Conservation (phyloP, 768 basidiomycete genomes). For the Zangia roseola region DNA sequence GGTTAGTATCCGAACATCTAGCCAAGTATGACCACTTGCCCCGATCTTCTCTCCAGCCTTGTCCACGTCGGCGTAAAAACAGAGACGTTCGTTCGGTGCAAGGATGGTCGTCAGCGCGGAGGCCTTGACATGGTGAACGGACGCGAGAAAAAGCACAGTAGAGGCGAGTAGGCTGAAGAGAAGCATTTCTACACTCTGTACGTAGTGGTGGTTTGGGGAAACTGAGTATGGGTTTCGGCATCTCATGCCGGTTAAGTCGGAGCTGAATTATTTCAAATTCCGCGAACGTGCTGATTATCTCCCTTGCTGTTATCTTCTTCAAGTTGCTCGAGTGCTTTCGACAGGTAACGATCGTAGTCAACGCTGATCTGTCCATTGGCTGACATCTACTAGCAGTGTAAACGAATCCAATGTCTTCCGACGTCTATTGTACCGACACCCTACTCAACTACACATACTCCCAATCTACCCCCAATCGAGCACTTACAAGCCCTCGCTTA, state of each 20-base stretch:
- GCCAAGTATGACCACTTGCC: slow-evolving; percentile 42
- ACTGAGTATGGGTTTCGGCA: slow-evolving; percentile 18
- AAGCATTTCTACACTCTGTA: slow-evolving; percentile 23
- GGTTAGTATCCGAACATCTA: slow-evolving; percentile 7
- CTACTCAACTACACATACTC: slow-evolving; percentile 7
- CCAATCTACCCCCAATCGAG: slow-evolving; percentile 17
- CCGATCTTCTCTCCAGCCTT: slow-evolving; percentile 92
- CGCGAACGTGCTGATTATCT: slow-evolving; percentile 9
- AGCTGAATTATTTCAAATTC: slow-evolving; percentile 10
- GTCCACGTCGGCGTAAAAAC: slow-evolving; percentile 97
- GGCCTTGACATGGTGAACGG: slow-evolving; percentile 40
- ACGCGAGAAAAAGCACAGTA: slow-evolving; percentile 28
- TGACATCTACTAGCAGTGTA: slow-evolving; percentile 2
- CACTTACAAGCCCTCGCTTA: neutral
- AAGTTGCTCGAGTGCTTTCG: neutral
- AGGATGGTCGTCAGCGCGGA: slow-evolving; percentile 81
- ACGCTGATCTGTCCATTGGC: neutral
- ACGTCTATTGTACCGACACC: slow-evolving; percentile 3
- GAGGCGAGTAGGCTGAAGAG: slow-evolving; percentile 19
- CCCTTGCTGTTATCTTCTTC: neutral
- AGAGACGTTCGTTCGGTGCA: slow-evolving; percentile 75
- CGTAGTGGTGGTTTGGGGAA: neutral
- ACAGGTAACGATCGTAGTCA: slow-evolving; percentile 16
- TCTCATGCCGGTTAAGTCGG: slow-evolving; percentile 20
- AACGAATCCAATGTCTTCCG: neutral